Conservation (phyloP, 139 green algal genomes). For the Chlamydomonas sp. region DNA sequence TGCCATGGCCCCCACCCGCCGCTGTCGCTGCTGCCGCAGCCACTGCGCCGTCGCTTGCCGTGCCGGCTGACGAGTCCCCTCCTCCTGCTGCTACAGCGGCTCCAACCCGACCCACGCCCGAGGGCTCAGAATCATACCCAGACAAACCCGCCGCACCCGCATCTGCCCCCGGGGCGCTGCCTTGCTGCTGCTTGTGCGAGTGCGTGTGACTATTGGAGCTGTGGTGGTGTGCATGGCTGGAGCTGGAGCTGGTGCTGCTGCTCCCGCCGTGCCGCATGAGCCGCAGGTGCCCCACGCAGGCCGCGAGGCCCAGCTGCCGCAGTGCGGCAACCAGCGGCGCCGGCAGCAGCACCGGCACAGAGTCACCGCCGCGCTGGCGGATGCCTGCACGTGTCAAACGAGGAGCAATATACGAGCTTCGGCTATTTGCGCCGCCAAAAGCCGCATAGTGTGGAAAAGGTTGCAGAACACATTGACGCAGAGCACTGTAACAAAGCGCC, state of each 20-base stretch:
- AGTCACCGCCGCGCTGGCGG: neutral
- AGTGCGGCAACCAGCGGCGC: constrained; percentile 26
- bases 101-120: too few relatives aligned
- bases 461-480: neutral
- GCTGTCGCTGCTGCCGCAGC: neutral
- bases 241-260: neutral
- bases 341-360: neutral
- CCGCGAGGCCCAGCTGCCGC: constrained; percentile 55
- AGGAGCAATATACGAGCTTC: neutral
- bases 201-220: neutral
- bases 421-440: neutral
- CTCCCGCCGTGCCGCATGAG: constrained; percentile 43
- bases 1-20: neutral
- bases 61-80: neutral
- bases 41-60: neutral
- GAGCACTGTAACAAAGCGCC: neutral
- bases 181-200: neutral
- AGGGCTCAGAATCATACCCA: neutral
- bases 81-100: neutral
- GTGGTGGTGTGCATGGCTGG: neutral
- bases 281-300: constrained; percentile 58
- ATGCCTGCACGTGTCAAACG: neutral
- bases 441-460: neutral
- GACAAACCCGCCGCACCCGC: neutral
- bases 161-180: neutral